A percentile compares a stretch with the other conserved stretches of the same genome.
phyloP scores from a whole-genome alignment of 2,329 filamentous ascomycete species.

The Fusarium odoratissimum region DNA sequence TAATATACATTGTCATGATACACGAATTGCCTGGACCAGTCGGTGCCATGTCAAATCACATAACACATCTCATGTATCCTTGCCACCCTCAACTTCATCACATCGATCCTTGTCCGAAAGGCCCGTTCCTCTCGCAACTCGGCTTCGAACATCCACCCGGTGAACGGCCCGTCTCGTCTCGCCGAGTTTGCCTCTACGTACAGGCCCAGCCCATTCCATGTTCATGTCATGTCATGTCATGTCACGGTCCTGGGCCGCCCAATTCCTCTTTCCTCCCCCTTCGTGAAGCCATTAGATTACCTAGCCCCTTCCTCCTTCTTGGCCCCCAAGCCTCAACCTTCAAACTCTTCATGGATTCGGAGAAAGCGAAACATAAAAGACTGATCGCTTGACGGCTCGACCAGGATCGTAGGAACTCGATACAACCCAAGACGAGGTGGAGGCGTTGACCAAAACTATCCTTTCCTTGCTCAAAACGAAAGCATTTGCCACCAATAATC shows the following conservation, averaged over 20 bases:
- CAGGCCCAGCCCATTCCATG: neutral
- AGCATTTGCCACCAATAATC: slow-evolving; percentile 32
- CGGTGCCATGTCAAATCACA: slow-evolving; percentile 18
- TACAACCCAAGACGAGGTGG: slow-evolving; percentile 21
- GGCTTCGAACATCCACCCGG: slow-evolving; percentile 19
- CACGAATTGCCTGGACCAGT: slow-evolving; percentile 16
- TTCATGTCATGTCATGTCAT: neutral
- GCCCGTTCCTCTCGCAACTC: slow-evolving; percentile 19
- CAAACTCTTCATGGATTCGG: slow-evolving; percentile 1
- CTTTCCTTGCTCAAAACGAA: slow-evolving; percentile 22
- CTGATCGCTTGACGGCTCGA: slow-evolving; percentile 9
- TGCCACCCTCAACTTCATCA: slow-evolving; percentile 15
- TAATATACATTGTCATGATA: slow-evolving; percentile 10
- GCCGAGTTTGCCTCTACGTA: neutral
- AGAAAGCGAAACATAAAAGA: neutral
- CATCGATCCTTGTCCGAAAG: slow-evolving; percentile 5
- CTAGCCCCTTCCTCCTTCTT: slow-evolving; percentile 23
- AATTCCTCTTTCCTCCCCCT: slow-evolving; percentile 42
- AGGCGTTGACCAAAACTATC: slow-evolving; percentile 33
- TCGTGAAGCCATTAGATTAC: slow-evolving; percentile 21
- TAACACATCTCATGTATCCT: slow-evolving; percentile 13
- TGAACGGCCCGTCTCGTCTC: slow-evolving; percentile 21
- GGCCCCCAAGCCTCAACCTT: slow-evolving; percentile 7
- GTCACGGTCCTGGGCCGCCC: neutral
- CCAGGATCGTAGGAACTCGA: slow-evolving; percentile 28